phyloP scores from a whole-genome alignment of 768 basidiomycete species.

The Collybiopsis confluens region DNA sequence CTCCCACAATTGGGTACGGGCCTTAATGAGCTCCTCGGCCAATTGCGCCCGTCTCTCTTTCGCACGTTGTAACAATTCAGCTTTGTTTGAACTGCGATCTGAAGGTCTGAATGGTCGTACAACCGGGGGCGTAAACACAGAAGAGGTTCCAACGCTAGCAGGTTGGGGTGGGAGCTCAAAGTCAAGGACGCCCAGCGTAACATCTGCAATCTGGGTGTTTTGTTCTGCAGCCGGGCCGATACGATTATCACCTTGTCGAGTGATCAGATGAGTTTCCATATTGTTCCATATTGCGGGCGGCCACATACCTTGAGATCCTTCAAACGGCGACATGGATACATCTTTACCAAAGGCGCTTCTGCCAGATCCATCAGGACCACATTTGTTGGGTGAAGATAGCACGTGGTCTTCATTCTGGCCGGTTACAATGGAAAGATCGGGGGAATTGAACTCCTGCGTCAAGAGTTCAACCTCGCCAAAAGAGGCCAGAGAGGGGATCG shows the following conservation, averaged over 20 bases:
- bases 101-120: constrained; percentile 11
- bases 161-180: background rate
- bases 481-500: constrained; percentile 27
- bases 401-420: background rate
- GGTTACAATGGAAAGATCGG: background rate
- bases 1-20: constrained; percentile 72
- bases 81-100: constrained; percentile 25
- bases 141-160: constrained; percentile 1
- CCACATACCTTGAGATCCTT: constrained; percentile 20
- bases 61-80: constrained; percentile 48
- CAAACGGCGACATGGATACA: constrained; percentile 10
- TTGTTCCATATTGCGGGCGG: constrained; percentile 14
- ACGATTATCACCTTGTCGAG: constrained; percentile 11
- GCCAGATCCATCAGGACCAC: constrained; percentile 8
- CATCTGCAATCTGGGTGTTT: background rate
- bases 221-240: too few species aligned
- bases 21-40: constrained; percentile 48
- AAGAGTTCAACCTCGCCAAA: constrained; percentile 13
- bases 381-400: background rate
- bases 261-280: constrained; percentile 10
- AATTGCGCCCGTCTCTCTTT: constrained; percentile 49
- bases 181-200: background rate
- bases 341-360: constrained; percentile 8
- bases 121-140: constrained; percentile 16
- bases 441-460: constrained; percentile 9